A percentile compares a stretch with the other conserved stretches of the same genome.
These are phyloP conservation scores for Cladorrhinum sp. DNA, from an alignment of 2,329 filamentous ascomycete species.

Conservation along the genomic window DNA sequence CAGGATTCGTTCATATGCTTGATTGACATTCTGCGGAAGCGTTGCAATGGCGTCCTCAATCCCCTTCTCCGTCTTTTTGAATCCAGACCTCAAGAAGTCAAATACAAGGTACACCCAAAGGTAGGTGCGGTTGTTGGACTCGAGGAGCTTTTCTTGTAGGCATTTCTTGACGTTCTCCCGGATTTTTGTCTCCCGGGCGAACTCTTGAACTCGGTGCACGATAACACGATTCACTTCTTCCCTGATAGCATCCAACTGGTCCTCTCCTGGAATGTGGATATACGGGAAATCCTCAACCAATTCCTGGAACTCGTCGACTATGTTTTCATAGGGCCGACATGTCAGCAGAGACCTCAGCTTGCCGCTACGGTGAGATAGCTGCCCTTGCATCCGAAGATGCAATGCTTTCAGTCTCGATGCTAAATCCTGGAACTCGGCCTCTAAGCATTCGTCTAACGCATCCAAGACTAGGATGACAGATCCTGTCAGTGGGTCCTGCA, in stretches of 20 bases:
- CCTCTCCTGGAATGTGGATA: conserved; percentile 28
- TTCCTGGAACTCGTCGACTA: conserved; percentile 23
- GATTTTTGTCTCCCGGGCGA: conserved; percentile 15
- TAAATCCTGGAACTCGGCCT: not conserved
- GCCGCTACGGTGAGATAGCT: conserved; percentile 15
- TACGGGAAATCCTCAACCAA: conserved; percentile 3
- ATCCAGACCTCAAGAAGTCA: conserved; percentile 27
- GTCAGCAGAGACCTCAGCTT: conserved; percentile 35
- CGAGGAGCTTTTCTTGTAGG: conserved; percentile 30
- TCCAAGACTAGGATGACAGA: conserved; percentile 33
- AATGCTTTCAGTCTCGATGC: too few species aligned
- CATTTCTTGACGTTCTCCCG: conserved; percentile 13
- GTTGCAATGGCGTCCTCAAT: conserved; percentile 16
- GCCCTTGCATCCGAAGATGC: not conserved
- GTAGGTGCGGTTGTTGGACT: conserved; percentile 36
- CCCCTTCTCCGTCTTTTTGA: conserved; percentile 2
- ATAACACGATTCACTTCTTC: conserved; percentile 36
- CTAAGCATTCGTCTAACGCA: conserved; percentile 34
- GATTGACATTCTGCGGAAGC: too few species aligned
- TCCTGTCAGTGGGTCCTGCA: conserved; percentile 10
- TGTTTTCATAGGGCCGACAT: conserved; percentile 31
- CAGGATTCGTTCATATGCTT: too few species aligned
- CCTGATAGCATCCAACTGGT: conserved; percentile 29
- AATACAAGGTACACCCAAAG: conserved; percentile 39
- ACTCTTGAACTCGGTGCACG: conserved; percentile 16